Base-by-base conservation (phyloP, 257 asterid genomes). In the Paulownia fortunei region DNA sequence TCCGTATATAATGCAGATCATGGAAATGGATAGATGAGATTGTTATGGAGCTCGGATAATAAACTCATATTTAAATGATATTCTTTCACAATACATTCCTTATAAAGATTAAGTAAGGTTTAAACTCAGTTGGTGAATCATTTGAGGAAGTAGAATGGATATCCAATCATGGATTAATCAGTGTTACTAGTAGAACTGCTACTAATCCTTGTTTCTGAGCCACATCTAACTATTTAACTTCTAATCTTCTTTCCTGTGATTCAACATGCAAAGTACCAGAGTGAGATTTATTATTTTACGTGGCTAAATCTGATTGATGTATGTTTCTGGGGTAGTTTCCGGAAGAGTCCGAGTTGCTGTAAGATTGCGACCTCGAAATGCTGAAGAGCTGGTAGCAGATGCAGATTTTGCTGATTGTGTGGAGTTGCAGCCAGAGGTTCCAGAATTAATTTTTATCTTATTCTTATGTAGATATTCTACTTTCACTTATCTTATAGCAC, bases 361-460 rank as follows among this genome's bases (percentile, higher is more conserved):
- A 55, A 84, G 99, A 84, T 86, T 93, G 81, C 89, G 99, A 52
- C 99, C 99, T 79, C 94, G 89, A 69, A 96, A 96, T 86, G 89
- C 92, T 37, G 97, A 93, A 83, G 99, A 96, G 85, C 77, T 83
- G 88, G 96, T 73, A 69, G 97, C 99, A 18, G 99, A 96, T 90
- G 97, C 98, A 81, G 99, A 96, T 88, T 96, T 96, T 87, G 98
- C 98, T 84, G 99, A 96, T 86, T 96, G 99, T 73, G 97, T 96
- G 80, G 99, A 96, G 82, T 72, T 92, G 81, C 99, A 96, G 85
- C 97, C 99, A 3, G 98, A 93, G 97, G 99, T 93, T 47, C 63
- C 62, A 42, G 23, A 49, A 26, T 61, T 72, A 37, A 23, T 15
- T 52, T 73, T 63, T 64, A 76, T 72, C 15, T 61, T 59, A 16